Conservation (phyloP, 345 rosid species). For the Mallotus nudiflorus region DNA sequence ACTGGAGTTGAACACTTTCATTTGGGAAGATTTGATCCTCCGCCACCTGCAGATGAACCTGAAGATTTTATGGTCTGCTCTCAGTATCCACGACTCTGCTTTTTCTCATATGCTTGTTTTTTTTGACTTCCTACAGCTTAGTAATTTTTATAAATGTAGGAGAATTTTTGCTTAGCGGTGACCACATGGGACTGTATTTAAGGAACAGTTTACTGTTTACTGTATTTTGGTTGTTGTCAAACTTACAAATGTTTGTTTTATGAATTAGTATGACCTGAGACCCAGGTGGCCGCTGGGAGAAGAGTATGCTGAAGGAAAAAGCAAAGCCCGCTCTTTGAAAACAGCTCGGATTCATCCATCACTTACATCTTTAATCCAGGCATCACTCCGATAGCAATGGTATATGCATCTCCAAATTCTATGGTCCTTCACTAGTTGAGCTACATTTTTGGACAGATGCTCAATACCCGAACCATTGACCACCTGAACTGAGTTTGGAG, state of each 20-base stretch:
- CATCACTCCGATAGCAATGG: conserved; percentile 47
- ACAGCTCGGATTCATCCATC: conserved; percentile 82
- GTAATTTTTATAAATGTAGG: background rate
- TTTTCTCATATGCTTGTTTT: background rate
- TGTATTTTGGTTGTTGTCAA: too few relatives aligned
- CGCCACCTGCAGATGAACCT: conserved; percentile 75
- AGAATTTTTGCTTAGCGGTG: background rate
- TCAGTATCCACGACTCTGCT: background rate
- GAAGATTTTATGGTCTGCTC: conserved; percentile 66
- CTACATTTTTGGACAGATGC: background rate
- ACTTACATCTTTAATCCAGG: conserved; percentile 78
- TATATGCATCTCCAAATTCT: conserved; percentile 8
- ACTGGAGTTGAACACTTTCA: conserved; percentile 92
- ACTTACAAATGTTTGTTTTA: conserved; percentile 9
- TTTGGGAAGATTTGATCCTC: conserved; percentile 89
- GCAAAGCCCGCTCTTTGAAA: conserved; percentile 74
- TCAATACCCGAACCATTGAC: background rate
- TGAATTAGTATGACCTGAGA: conserved; percentile 75
- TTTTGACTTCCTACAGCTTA: background rate
- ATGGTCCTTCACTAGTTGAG: background rate
- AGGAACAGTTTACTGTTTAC: too few relatives aligned
- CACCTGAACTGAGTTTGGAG: background rate
- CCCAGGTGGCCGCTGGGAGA: conserved; percentile 97
- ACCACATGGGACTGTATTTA: too few relatives aligned
- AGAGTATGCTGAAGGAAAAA: conserved; percentile 78